Base-by-base conservation (phyloP, 148 eudicot species). In the Talinum fruticosum region DNA sequence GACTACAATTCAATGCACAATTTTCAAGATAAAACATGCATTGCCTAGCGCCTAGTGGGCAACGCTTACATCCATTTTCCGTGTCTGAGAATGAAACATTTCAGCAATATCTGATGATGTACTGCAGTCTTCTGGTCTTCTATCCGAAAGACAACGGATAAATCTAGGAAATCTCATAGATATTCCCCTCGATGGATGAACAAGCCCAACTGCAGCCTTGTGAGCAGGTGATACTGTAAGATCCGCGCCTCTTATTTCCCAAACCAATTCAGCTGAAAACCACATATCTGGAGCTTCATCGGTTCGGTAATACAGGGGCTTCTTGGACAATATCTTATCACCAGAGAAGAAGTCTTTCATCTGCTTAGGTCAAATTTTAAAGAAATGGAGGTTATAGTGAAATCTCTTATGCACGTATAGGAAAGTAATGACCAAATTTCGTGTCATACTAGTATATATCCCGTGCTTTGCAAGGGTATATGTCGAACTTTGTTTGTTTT, bases 221-320 rank as follows among this genome's bases (percentile, higher is more conserved):
- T 96, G 97, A 79, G 89, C 97, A 10, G 97, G 99, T 6, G 99
- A 96, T 35, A 96, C 83, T 5, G 94, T 96, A 72, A 96, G 89
- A 75, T 96, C 99, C 8, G 99, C 95, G 37, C 99, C 97, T 83
- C 86, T 93, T 78, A 96, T 90, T 81, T 87, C 93, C 99, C 99
- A 96, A 6, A 96, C 99, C 51, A 93, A 69, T 79, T 91, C 97
- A 0, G 95, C 88, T 73, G 89, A 80, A 80, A 93, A 96, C 99
- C 99, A 96, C 90, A 87, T 85, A 78, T 93, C 97, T 10, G 97
- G 91, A 65, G 67, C 80, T 84, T 96, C 99, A 12, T 82, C 87
- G 64, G 97, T 96, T 80, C 86, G 89, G 72, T 93, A 96, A 80
- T 96, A 93, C 0, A 86, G 49, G 32, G 99, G 97, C 83, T 91